Evolutionary conservation across 2,329 filamentous ascomycete species (phyloP).

Genomic region (Elsinoe ampelina): DNA sequence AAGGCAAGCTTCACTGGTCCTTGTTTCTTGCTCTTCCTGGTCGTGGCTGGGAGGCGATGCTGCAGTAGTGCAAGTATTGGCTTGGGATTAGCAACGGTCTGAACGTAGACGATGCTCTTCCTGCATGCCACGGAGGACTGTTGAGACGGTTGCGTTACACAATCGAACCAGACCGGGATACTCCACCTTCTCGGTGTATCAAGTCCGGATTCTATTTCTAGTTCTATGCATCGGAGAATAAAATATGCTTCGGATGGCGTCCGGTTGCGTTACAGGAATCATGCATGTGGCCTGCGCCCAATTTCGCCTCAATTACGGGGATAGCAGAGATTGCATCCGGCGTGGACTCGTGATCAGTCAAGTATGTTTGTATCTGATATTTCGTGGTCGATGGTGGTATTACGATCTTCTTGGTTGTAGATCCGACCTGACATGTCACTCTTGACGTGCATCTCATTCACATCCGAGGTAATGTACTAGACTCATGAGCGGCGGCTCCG

Average conservation of each 20-base stretch:
- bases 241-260: conserved; percentile 8
- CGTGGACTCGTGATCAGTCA: background rate
- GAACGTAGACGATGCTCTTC: background rate
- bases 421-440: conserved; percentile 6
- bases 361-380: background rate
- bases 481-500: background rate
- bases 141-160: conserved; percentile 5
- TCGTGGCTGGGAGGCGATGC: background rate
- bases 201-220: conserved; percentile 5
- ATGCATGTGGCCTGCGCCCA: background rate
- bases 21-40: background rate
- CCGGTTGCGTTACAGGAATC: conserved; percentile 1
- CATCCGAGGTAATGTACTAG: conserved; percentile 7
- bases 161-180: background rate
- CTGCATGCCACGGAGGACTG: background rate
- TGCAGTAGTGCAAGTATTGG: background rate
- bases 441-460: background rate
- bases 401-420: background rate
- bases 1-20: background rate
- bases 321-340: conserved; percentile 6
- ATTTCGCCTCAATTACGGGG: conserved; percentile 4
- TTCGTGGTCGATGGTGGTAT: background rate
- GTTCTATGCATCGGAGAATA: background rate
- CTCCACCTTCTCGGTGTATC: background rate
- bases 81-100: conserved; percentile 2